phyloP scores from a whole-genome alignment of 352 stramenopile genomes.

The Phytophthora multivora region DNA sequence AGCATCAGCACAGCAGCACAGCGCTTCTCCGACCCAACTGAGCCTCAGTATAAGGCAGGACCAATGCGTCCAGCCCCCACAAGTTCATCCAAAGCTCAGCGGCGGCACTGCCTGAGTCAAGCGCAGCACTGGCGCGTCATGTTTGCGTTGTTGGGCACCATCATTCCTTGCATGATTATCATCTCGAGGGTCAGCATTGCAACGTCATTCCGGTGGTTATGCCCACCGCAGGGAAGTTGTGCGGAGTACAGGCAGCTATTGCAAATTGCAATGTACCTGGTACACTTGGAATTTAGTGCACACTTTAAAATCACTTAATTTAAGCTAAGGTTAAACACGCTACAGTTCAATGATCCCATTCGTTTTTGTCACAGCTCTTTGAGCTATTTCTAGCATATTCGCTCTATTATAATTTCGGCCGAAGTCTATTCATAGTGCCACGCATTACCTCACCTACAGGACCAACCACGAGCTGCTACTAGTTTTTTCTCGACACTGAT shows the following conservation, averaged over 20 bases:
- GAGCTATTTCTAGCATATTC: conserved; percentile 8
- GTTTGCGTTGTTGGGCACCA: conserved; percentile 10
- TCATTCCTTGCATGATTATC: conserved; percentile 22
- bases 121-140: background rate
- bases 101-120: background rate
- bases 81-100: background rate
- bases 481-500: conserved; percentile 6
- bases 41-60: background rate
- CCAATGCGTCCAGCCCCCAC: background rate
- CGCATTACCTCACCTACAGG: background rate
- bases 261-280: too few relatives aligned
- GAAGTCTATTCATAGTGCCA: conserved; percentile 10
- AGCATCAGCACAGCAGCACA: background rate
- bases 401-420: too few relatives aligned
- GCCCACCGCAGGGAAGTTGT: background rate
- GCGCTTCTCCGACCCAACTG: too few relatives aligned
- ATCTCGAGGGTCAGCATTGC: background rate
- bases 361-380: background rate
- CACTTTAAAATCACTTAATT: too few relatives aligned
- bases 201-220: conserved; percentile 33
- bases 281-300: too few relatives aligned
- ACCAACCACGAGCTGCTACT: conserved; percentile 10
- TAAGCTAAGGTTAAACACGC: too few relatives aligned
- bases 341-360: too few relatives aligned
- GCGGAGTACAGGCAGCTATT: too few relatives aligned